A percentile compares a stretch with the other conserved stretches of the same genome.
phyloP scores from a whole-genome alignment of 2,329 filamentous ascomycete species.

The Hypoxylon sp. region DNA sequence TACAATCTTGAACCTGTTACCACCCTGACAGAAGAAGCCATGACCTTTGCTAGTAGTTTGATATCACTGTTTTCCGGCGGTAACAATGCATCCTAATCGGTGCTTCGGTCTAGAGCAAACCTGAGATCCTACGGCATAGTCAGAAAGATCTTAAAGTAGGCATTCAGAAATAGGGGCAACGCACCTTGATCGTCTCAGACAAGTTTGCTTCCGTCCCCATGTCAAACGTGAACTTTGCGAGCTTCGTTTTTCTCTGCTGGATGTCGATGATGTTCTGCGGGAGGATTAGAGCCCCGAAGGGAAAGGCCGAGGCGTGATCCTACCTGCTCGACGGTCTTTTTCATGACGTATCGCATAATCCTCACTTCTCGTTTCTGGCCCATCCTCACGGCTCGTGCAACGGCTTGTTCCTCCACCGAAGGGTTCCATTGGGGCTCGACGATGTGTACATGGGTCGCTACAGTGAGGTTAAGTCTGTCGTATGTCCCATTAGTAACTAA shows the following conservation, averaged over 20 bases:
- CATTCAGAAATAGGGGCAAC: background rate
- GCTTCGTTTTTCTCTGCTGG: slow-evolving; percentile 13
- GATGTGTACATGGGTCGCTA: slow-evolving; percentile 58
- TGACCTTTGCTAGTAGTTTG: background rate
- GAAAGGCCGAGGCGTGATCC: slow-evolving; percentile 7
- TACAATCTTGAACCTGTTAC: no score
- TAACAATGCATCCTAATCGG: background rate
- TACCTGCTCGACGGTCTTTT: slow-evolving; percentile 54
- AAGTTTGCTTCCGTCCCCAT: background rate
- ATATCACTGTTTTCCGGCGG: background rate
- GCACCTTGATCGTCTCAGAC: background rate
- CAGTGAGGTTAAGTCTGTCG: slow-evolving; percentile 43
- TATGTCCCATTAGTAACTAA: background rate
- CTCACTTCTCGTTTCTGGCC: slow-evolving; percentile 54
- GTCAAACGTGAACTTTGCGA: slow-evolving; percentile 7
- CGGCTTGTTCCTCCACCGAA: slow-evolving; percentile 59
- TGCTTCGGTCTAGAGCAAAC: background rate
- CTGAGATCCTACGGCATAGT: background rate
- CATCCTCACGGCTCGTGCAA: slow-evolving; percentile 57
- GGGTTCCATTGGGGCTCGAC: slow-evolving; percentile 65
- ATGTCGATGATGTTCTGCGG: slow-evolving; percentile 14
- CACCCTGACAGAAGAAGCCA: no score
- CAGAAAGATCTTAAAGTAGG: background rate
- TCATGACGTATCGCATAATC: slow-evolving; percentile 56
- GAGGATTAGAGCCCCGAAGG: background rate